phyloP scores from a whole-genome alignment of 495 filamentous ascomycete species.

The Penicillium manginii region DNA sequence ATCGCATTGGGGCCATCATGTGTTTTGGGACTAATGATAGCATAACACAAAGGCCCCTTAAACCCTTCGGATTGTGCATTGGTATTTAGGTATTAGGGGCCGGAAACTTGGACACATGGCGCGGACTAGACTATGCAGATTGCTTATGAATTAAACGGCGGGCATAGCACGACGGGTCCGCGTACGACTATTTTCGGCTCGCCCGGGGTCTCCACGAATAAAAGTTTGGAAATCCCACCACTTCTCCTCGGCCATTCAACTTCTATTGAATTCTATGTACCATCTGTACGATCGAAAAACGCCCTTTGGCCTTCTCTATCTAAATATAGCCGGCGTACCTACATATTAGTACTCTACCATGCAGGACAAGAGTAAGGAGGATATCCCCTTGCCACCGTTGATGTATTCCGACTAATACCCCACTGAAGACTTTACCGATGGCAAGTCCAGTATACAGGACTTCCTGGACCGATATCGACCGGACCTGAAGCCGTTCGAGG shows the following conservation, averaged over 20 bases:
- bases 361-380: not conserved
- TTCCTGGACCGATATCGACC: slow-evolving; percentile 27
- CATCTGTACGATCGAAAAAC: not conserved
- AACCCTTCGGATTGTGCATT: too few species aligned
- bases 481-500: slow-evolving; percentile 44
- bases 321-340: too few species aligned
- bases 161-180: not conserved
- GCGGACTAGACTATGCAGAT: not conserved
- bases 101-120: not conserved
- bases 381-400: not conserved
- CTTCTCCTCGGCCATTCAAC: not conserved
- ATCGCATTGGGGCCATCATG: too few species aligned
- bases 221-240: not conserved
- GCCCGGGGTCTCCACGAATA: not conserved
- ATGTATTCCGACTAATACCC: not conserved
- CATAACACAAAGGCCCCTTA: too few species aligned
- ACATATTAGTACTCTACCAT: not conserved
- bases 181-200: not conserved
- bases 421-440: not conserved
- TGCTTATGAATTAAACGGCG: not conserved
- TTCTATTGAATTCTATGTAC: not conserved
- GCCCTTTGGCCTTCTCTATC: too few species aligned
- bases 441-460: not conserved
- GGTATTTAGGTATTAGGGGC: not conserved
- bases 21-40: too few species aligned